Percentiles rank a stretch among this genome's conserved stretches.
phyloP scores from a whole-genome alignment of 805 yeast species.

The Myxozyma mucilagina region DNA sequence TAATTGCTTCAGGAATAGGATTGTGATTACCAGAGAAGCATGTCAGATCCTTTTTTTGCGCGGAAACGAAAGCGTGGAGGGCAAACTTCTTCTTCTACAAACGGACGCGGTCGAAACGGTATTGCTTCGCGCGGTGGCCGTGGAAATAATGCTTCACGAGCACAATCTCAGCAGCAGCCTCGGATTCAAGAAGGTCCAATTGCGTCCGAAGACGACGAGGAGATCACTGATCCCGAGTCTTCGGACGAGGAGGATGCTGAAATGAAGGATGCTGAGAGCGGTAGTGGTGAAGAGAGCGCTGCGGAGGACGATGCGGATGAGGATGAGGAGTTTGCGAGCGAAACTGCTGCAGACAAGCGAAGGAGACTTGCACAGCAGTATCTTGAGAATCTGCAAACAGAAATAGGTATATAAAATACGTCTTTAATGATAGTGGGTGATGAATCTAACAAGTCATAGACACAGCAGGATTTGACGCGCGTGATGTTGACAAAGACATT shows the following conservation, averaged over 20 bases:
- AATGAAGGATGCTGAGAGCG: slow-evolving; percentile 30
- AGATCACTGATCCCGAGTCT: slow-evolving; percentile 31
- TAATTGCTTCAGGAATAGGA: neutral
- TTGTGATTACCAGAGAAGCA: neutral
- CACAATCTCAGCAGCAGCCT: neutral
- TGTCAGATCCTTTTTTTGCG: slow-evolving; percentile 31
- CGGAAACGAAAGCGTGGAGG: slow-evolving; percentile 28
- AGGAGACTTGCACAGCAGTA: slow-evolving; percentile 93
- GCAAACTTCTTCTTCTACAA: neutral
- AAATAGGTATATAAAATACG: slow-evolving; percentile 37
- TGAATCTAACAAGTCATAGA: slow-evolving; percentile 39
- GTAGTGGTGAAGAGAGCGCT: slow-evolving; percentile 32
- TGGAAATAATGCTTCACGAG: neutral
- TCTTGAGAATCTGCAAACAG: slow-evolving; percentile 70
- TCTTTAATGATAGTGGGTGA: neutral
- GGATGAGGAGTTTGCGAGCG: slow-evolving; percentile 41
- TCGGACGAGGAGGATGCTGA: slow-evolving; percentile 18
- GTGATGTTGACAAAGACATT: slow-evolving; percentile 85
- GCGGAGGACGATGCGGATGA: slow-evolving; percentile 44
- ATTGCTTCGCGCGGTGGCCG: neutral
- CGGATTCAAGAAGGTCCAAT: slow-evolving; percentile 2
- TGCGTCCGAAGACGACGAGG: slow-evolving; percentile 30
- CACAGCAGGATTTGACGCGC: slow-evolving; percentile 70
- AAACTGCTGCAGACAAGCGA: slow-evolving; percentile 89
- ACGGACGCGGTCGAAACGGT: neutral